Conservation (phyloP, 2,329 filamentous ascomycete genomes). For the Pseudocercospora vitis region DNA sequence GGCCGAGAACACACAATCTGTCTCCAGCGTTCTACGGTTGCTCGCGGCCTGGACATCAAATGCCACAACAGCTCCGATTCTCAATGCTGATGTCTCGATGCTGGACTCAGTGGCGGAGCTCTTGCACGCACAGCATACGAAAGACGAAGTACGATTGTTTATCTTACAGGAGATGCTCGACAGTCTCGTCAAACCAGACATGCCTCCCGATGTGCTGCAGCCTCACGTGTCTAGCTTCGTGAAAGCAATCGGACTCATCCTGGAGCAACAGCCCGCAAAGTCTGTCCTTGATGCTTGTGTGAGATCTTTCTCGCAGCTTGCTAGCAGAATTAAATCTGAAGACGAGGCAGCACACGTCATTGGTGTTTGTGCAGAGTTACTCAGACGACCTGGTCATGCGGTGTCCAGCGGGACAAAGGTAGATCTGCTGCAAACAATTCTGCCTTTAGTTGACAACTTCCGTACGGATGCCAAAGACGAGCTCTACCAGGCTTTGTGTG, state of each 20-base stretch:
- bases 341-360: slow-evolving; percentile 75
- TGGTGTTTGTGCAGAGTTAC: slow-evolving; percentile 74
- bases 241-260: slow-evolving; percentile 49
- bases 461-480: slow-evolving; percentile 37
- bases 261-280: slow-evolving; percentile 64
- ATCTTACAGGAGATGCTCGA: slow-evolving; percentile 71
- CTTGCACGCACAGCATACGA: slow-evolving; percentile 69
- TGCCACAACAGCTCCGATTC: slow-evolving; percentile 62
- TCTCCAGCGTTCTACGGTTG: slow-evolving; percentile 79
- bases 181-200: slow-evolving; percentile 62
- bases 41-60: slow-evolving; percentile 77
- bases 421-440: slow-evolving; percentile 73
- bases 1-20: slow-evolving; percentile 81
- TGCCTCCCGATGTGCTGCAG: slow-evolving; percentile 59
- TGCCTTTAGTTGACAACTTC: slow-evolving; percentile 59
- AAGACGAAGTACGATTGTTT: slow-evolving; percentile 83
- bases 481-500: slow-evolving; percentile 74
- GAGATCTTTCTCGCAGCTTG: slow-evolving; percentile 72
- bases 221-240: slow-evolving; percentile 69
- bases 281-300: slow-evolving; percentile 78
- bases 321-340: slow-evolving; percentile 66
- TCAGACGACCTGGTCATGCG: slow-evolving; percentile 79
- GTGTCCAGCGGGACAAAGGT: slow-evolving; percentile 83
- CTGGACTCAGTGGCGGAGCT: slow-evolving; percentile 71
- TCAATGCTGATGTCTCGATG: slow-evolving; percentile 61